Percentiles rank a stretch among this genome's conserved stretches.
phyloP scores from a whole-genome alignment of 305 asterid genomes.

The Fraxinus baroniana region DNA sequence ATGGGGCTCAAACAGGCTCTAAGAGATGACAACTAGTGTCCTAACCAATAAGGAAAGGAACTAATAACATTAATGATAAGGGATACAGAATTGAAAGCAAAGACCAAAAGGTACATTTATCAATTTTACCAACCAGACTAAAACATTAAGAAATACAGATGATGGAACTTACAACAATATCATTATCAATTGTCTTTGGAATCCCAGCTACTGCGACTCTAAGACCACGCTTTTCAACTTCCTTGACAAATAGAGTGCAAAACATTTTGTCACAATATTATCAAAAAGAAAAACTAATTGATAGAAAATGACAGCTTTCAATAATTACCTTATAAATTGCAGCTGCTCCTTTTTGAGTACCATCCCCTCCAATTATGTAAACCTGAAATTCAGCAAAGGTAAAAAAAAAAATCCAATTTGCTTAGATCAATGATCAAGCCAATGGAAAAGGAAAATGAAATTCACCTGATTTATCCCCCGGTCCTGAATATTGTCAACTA shows the following conservation, averaged over 20 bases:
- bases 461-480: conserved; percentile 88
- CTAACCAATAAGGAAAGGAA: not conserved
- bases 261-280: conserved; percentile 8
- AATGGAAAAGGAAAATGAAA: not conserved
- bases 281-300: conserved; percentile 15
- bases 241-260: conserved; percentile 46
- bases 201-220: conserved; percentile 80
- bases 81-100: not conserved
- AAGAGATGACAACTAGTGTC: not conserved
- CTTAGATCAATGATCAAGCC: not conserved
- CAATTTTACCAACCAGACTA: not conserved
- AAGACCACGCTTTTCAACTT: conserved; percentile 82
- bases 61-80: not conserved
- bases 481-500: conserved; percentile 92
- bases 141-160: not conserved
- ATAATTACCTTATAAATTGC: conserved; percentile 72
- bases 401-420: not conserved
- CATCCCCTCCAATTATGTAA: conserved; percentile 96
- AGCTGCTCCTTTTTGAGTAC: conserved; percentile 93
- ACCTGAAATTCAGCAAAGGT: conserved; percentile 49
- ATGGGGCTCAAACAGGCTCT: too few relatives aligned
- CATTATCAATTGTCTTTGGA: conserved; percentile 56
- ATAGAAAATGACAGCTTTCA: conserved; percentile 13
- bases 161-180: conserved; percentile 39
- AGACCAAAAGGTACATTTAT: not conserved